Base-by-base conservation (phyloP, 768 basidiomycete species). In the Serendipita sp. region DNA sequence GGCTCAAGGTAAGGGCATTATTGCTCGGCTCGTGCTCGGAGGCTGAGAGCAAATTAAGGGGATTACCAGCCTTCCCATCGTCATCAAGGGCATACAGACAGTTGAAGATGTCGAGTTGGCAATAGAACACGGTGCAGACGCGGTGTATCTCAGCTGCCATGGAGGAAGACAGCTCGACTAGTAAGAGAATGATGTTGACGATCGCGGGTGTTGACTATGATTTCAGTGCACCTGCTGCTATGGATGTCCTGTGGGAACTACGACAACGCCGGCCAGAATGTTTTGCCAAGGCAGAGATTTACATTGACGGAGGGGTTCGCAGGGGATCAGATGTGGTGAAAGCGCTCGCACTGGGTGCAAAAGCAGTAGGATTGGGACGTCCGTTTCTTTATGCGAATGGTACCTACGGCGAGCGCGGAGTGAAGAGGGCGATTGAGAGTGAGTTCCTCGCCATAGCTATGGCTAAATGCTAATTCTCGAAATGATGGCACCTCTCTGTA, bases 321-420 rank as follows among this genome's bases (percentile, higher is more conserved):
- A 68, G 77, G 5, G 80, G 79, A 0, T 79, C 78, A 80, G 78
- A 80, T 65, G 72, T 78, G 16, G 66, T 80, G 18, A 78, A 76
- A 63, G 74, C 77, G 11, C 68, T 79, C 0, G 75, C 75, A 11
- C 69, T 79, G 2, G 78, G 78, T 4, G 78, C 77, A 1, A 72
- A 68, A 15, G 76, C 73, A 2, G 77, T 78, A 10, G 78, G 78
- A 0, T 65, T 79, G 8, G 78, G 78, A 1, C 18, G 34, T 16
- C 45, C 34, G 54, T 47, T 54, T 34, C 44, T 47, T 13, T 47
- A 65, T 30, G 23, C 87, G 1, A 86, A 89, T 74, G 87, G 87
- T 88, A 87, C 86, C 11, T 90, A 90, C 67, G 88, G 88, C 3
- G 83, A 81, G 67, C 77, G 79, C 13, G 88, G 88, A 0, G 87